These are phyloP conservation scores for Chrysopogon serrulatus DNA, from an alignment of 176 grass and related monocot genomes.

Conservation along the genomic window DNA sequence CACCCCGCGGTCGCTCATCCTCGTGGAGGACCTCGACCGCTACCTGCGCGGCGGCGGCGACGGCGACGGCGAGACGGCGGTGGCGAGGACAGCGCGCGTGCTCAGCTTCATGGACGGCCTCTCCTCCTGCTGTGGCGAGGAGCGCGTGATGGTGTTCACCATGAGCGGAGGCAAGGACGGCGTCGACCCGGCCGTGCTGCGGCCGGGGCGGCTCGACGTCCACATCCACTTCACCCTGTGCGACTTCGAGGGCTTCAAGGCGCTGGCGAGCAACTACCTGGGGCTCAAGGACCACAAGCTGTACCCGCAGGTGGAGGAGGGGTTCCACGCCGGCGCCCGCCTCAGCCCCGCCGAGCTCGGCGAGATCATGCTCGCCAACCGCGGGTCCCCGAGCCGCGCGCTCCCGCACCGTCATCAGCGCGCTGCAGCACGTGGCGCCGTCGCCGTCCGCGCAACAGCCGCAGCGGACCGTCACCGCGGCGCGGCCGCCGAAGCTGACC, in stretches of 20 bases:
- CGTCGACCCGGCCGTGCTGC: slow-evolving; percentile 68
- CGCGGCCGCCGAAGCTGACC: slow-evolving; percentile 19
- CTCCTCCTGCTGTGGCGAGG: slow-evolving; percentile 77
- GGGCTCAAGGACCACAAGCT: slow-evolving; percentile 76
- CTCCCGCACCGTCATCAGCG: slow-evolving; percentile 81
- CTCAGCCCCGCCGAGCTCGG: slow-evolving; percentile 94
- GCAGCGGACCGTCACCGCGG: neutral
- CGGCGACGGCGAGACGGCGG: slow-evolving; percentile 32
- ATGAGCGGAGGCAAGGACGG: slow-evolving; percentile 55
- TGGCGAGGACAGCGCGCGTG: slow-evolving; percentile 33
- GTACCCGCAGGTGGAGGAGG: slow-evolving; percentile 92
- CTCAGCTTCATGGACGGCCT: slow-evolving; percentile 92
- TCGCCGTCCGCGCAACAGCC: neutral
- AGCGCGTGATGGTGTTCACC: slow-evolving; percentile 91
- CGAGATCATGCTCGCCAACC: slow-evolving; percentile 96
- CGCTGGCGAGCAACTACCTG: too few species aligned
- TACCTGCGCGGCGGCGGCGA: slow-evolving; percentile 47
- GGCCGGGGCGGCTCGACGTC: slow-evolving; percentile 66
- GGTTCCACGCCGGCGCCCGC: slow-evolving; percentile 66
- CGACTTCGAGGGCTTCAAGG: too few species aligned
- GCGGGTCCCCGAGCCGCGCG: slow-evolving; percentile 71
- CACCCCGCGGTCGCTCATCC: slow-evolving; percentile 70
- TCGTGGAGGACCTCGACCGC: slow-evolving; percentile 86
- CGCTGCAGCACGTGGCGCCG: slow-evolving; percentile 48
- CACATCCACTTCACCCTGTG: too few species aligned